These are phyloP conservation scores for Claviceps cyperi DNA, from an alignment of 2,329 filamentous ascomycete genomes.

Conservation along the genomic window DNA sequence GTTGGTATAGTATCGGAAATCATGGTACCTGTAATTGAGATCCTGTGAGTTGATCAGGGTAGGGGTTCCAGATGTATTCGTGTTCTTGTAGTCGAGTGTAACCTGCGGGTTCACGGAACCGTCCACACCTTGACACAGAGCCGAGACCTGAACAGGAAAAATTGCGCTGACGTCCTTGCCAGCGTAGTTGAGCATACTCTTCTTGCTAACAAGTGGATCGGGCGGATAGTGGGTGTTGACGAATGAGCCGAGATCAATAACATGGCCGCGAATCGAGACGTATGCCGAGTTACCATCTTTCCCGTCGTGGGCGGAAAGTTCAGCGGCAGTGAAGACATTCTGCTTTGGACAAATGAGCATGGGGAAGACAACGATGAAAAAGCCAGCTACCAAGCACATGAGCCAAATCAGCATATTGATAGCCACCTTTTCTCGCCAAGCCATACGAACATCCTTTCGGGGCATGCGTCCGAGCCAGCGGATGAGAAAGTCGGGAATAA, in stretches of 20 bases:
- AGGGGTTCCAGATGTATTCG: constrained; percentile 58
- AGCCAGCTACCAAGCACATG: constrained; percentile 59
- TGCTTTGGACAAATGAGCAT: constrained; percentile 81
- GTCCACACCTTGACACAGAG: constrained; percentile 67
- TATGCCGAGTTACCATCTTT: constrained; percentile 50
- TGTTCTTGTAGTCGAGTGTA: constrained; percentile 68
- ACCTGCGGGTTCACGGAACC: constrained; percentile 54
- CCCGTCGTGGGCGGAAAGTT: constrained; percentile 62
- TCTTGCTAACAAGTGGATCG: constrained; percentile 33
- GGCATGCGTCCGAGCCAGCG: constrained; percentile 67
- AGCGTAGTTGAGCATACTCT: constrained; percentile 62
- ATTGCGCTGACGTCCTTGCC: constrained; percentile 75
- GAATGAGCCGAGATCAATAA: constrained; percentile 69
- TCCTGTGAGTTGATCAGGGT: constrained; percentile 53
- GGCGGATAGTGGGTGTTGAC: constrained; percentile 59
- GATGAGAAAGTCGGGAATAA: constrained; percentile 73
- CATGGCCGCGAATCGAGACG: constrained; percentile 72
- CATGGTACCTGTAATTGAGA: constrained; percentile 68
- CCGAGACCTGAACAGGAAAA: constrained; percentile 89
- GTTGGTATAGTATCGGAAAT: constrained; percentile 75
- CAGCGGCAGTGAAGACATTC: constrained; percentile 66
- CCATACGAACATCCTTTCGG: constrained; percentile 79
- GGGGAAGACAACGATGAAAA: constrained; percentile 86
- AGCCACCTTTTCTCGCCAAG: constrained; percentile 93
- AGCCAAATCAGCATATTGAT: constrained; percentile 98